These are phyloP conservation scores for Acanthamoeba polyphaga DNA, from an alignment of 208 protist species.

Conservation along the genomic window DNA sequence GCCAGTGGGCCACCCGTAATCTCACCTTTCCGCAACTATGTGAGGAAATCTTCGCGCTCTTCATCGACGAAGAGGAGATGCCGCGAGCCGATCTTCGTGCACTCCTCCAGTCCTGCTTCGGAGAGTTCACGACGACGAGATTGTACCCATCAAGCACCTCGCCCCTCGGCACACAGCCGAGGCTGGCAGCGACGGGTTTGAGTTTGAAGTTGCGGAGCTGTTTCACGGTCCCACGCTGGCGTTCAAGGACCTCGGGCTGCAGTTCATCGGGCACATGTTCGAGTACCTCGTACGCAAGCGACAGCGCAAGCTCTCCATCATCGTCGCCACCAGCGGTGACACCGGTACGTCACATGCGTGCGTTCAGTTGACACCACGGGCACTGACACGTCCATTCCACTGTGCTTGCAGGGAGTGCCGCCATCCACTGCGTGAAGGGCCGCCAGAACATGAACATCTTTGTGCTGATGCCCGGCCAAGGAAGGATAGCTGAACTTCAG, in stretches of 20 bases:
- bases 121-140: background rate
- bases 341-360: conserved; percentile 1
- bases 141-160: conserved; percentile 31
- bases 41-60: conserved; percentile 64
- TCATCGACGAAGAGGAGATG: conserved; percentile 79
- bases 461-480: conserved; percentile 73
- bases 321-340: conserved; percentile 78
- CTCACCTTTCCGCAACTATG: conserved; percentile 51
- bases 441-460: conserved; percentile 74
- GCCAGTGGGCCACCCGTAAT: conserved; percentile 37
- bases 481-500: conserved; percentile 76
- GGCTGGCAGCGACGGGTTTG: background rate
- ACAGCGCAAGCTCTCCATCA: conserved; percentile 60
- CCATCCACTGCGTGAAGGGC: conserved; percentile 77
- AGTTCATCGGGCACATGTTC: conserved; percentile 90
- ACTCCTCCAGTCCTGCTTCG: conserved; percentile 74
- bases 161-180: background rate
- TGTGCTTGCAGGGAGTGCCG: conserved; percentile 83
- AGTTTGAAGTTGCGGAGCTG: conserved; percentile 85
- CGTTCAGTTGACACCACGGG: background rate
- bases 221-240: conserved; percentile 91
- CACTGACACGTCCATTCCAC: background rate
- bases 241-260: conserved; percentile 92
- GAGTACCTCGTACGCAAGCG: conserved; percentile 84
- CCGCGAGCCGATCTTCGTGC: conserved; percentile 72